These are phyloP conservation scores for Fusarium aywerte DNA, from an alignment of 2,329 filamentous ascomycete genomes.

Conservation along the genomic window DNA sequence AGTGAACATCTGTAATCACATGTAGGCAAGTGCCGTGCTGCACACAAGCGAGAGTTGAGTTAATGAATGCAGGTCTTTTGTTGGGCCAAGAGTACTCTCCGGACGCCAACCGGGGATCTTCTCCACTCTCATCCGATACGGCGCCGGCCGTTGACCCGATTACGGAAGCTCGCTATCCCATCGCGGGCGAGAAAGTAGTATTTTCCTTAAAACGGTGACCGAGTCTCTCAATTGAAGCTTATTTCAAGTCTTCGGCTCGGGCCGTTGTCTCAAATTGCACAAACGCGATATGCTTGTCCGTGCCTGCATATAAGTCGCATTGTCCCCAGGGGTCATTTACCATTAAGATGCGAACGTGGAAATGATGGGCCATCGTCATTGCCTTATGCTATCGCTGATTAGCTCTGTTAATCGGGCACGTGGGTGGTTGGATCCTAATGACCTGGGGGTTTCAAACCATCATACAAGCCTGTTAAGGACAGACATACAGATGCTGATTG, in stretches of 20 bases:
- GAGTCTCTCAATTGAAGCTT: background rate
- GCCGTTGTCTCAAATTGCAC: constrained; percentile 27
- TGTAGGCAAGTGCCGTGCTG: background rate
- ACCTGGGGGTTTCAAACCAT: constrained; percentile 34
- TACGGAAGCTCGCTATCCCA: constrained; percentile 27
- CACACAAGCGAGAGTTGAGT: background rate
- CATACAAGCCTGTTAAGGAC: constrained; percentile 26
- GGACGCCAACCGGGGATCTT: background rate
- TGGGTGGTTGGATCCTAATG: constrained; percentile 36
- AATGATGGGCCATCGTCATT: background rate
- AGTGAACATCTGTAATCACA: background rate
- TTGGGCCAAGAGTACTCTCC: background rate
- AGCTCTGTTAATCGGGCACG: constrained; percentile 34
- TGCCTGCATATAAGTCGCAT: constrained; percentile 17
- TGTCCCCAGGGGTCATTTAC: constrained; percentile 7
- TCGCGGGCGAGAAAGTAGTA: background rate
- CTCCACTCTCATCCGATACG: constrained; percentile 26
- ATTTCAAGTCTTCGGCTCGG: constrained; percentile 24
- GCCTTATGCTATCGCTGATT: constrained; percentile 19
- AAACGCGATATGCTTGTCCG: background rate
- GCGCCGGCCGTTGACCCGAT: constrained; percentile 30
- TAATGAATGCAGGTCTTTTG: background rate
- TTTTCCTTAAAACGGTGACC: constrained; percentile 22
- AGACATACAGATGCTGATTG: constrained; percentile 30
- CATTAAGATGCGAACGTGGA: constrained; percentile 36